Base-by-base conservation (phyloP, 345 rosid species). In the Heritiera fomes region DNA sequence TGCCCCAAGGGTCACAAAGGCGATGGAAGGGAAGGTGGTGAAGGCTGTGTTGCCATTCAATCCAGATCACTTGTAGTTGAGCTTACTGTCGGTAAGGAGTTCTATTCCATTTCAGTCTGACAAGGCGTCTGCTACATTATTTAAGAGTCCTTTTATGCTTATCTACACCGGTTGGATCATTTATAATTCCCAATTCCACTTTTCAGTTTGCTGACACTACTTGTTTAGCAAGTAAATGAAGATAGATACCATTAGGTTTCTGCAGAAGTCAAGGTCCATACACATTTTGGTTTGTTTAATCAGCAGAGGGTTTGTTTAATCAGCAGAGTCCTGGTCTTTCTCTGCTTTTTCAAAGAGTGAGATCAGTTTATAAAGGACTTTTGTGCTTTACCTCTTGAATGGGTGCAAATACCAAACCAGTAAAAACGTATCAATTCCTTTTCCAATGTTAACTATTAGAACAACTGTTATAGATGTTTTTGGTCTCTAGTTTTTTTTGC, bases 1-100 rank as follows among this genome's bases (percentile, higher is more conserved):
- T 76, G 79, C 79, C 79, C 79, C 59, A 47, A 62, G 50, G 79
- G 72, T 10, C 49, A 76, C 30, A 34, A 30, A 38, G 61, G 79
- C 2, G 47, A 63, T 62, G 71, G 79, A 34, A 76, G 60, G 30
- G 18, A 17, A 18, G 46, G 15, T 50, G 61, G 79, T 15, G 5
- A 13, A 38, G 79, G 65, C 8, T 77, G 79, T 23, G 15, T 77
- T 28, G 41, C 64, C 47, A 30, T 1, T 43, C 66, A 28, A 46
- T 75, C 77, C 0, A 7, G 40, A 61, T 75, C 77, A 14, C 68
- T n/a, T 59, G 34, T 45, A 1, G 5, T 75, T 7, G 28, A 43
- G 55, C 45, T 75, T 8, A 61, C 52, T 41, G 68, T 61, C 11
- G 77, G 77, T 75, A 75, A 41, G 55, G 12, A 11, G 49, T 59